Evolutionary conservation across 768 basidiomycete genomes (phyloP).

Genomic region (Kwoniella bestiolae): DNA sequence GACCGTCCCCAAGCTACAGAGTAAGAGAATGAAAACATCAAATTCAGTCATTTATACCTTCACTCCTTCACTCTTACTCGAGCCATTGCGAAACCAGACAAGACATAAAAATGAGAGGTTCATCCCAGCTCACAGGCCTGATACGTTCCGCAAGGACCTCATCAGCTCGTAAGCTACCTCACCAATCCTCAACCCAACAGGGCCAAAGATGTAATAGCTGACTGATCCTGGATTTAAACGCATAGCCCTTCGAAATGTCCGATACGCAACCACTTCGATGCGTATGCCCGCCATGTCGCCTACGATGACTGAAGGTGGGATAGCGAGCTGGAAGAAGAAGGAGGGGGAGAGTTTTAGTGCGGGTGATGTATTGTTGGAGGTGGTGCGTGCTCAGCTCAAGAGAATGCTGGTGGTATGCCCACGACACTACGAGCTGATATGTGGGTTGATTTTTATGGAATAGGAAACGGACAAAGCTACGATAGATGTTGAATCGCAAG

Average conservation of each 20-base stretch:
- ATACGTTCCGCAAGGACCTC: conserved; percentile 2
- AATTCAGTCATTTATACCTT: too few species aligned
- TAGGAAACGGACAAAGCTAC: conserved; percentile 58
- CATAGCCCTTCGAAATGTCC: conserved; percentile 19
- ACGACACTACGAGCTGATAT: too few species aligned
- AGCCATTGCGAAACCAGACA: neutral
- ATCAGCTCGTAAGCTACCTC: neutral
- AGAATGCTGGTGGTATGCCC: too few species aligned
- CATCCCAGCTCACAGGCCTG: neutral
- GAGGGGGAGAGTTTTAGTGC: conserved; percentile 78
- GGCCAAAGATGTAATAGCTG: neutral
- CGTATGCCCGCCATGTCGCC: conserved; percentile 97
- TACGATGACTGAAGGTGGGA: conserved; percentile 93
- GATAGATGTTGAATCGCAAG: conserved; percentile 59
- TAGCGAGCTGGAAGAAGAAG: conserved; percentile 85
- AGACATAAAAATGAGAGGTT: conserved; percentile 10
- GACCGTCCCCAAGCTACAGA: neutral
- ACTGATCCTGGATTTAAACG: neutral
- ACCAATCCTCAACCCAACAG: neutral
- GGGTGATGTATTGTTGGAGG: conserved; percentile 87
- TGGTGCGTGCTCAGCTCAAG: conserved; percentile 63
- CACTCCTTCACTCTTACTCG: too few species aligned
- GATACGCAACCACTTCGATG: conserved; percentile 70
- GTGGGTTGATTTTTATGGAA: neutral
- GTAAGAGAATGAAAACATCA: neutral